Evolutionary conservation across 352 stramenopile species (phyloP).

Genomic region (Globisporangium viniferum): DNA sequence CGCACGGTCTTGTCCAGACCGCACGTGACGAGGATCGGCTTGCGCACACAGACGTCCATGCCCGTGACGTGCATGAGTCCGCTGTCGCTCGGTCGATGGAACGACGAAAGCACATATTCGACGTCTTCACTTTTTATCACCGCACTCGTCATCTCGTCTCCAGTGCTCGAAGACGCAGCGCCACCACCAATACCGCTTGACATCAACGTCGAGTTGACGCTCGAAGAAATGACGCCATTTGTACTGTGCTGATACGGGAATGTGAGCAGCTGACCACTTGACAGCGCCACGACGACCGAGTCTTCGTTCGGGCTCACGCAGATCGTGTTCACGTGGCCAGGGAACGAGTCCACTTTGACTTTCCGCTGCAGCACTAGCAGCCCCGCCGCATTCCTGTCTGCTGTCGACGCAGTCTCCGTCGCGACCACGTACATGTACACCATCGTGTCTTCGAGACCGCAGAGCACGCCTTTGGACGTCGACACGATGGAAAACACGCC

Average conservation of each 20-base stretch:
- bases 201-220: slow-evolving; percentile 18
- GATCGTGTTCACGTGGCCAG: slow-evolving; percentile 43
- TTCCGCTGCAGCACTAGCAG: slow-evolving; percentile 56
- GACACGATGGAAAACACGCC: slow-evolving; percentile 59
- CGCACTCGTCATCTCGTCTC: slow-evolving; percentile 16
- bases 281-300: slow-evolving; percentile 56
- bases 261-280: slow-evolving; percentile 60
- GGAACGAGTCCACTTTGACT: slow-evolving; percentile 56
- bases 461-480: slow-evolving; percentile 77
- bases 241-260: slow-evolving; percentile 69
- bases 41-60: slow-evolving; percentile 92
- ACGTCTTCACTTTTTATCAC: slow-evolving; percentile 60
- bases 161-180: slow-evolving; percentile 15
- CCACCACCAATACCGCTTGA: slow-evolving; percentile 6
- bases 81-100: slow-evolving; percentile 64
- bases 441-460: slow-evolving; percentile 62
- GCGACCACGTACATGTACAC: slow-evolving; percentile 70
- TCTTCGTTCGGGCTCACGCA: slow-evolving; percentile 80
- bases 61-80: slow-evolving; percentile 68
- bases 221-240: slow-evolving; percentile 14
- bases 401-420: slow-evolving; percentile 23
- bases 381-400: slow-evolving; percentile 29
- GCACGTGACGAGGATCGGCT: slow-evolving; percentile 90
- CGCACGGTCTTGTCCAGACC: slow-evolving; percentile 86
- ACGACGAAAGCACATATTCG: slow-evolving; percentile 64